Evolutionary conservation across 371 early-diverging fungal species (phyloP).

Genomic region (Rhizomucor pusillus): DNA sequence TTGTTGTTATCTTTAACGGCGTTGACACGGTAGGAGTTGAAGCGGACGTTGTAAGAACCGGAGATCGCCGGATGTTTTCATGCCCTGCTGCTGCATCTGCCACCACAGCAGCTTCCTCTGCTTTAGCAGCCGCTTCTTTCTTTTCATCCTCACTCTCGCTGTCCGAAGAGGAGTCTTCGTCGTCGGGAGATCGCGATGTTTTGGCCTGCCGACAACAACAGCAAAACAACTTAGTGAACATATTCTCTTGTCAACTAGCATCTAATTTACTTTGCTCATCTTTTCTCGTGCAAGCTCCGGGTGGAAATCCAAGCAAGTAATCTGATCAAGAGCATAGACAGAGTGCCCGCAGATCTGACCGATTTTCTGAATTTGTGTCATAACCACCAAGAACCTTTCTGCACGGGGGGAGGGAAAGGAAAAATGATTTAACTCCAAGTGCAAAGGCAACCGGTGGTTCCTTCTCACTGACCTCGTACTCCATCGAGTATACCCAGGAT

Average conservation of each 20-base stretch:
- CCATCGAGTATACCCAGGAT: constrained; percentile 40
- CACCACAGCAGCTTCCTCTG: too few relatives aligned
- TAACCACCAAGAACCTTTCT: constrained; percentile 44
- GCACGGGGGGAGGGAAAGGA: neutral
- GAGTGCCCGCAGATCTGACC: constrained; percentile 47
- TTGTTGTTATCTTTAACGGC: neutral
- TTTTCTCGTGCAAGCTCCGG: constrained; percentile 22
- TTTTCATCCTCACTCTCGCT: neutral
- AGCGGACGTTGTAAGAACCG: neutral
- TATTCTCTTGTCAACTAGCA: neutral
- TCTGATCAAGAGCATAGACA: constrained; percentile 43
- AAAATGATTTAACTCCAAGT: too few relatives aligned
- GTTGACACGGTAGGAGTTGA: neutral
- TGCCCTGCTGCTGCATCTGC: too few relatives aligned
- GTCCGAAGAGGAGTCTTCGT: constrained; percentile 5
- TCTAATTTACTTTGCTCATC: neutral
- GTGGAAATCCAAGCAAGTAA: constrained; percentile 43
- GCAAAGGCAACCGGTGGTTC: neutral
- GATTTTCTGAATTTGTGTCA: constrained; percentile 38
- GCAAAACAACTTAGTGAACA: neutral
- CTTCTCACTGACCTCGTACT: constrained; percentile 17
- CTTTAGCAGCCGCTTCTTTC: neutral
- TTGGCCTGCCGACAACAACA: constrained; percentile 1
- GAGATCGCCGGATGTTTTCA: too few relatives aligned
- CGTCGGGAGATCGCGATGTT: neutral